Percentiles rank a stretch among this genome's conserved stretches.
Evolutionary conservation across 2,329 filamentous ascomycete genomes (phyloP).

Genomic region (Penicillium brasilianum): DNA sequence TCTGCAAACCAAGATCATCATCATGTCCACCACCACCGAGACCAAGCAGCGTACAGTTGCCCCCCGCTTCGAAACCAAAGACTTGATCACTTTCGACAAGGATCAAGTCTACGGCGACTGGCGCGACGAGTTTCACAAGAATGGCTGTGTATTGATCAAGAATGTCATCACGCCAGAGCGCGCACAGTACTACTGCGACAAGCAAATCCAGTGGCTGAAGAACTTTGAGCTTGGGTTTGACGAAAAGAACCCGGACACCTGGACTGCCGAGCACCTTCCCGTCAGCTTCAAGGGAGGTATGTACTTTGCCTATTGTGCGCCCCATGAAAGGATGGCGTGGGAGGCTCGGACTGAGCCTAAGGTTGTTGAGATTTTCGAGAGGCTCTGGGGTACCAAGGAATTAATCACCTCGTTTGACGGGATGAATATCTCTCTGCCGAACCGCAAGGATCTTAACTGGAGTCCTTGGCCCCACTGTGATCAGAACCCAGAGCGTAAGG

Average conservation of each 20-base stretch:
- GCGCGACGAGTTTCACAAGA: slow-evolving; percentile 7
- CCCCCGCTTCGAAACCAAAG: slow-evolving; percentile 6
- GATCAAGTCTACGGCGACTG: slow-evolving; percentile 1
- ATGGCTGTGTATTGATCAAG: slow-evolving; percentile 9
- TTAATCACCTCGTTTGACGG: not conserved
- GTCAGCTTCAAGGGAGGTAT: slow-evolving; percentile 50
- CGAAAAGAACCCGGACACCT: slow-evolving; percentile 46
- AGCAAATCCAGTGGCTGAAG: slow-evolving; percentile 53
- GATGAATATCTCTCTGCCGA: slow-evolving; percentile 4
- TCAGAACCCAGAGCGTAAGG: slow-evolving; percentile 6
- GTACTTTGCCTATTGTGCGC: slow-evolving; percentile 39
- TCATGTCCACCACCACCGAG: slow-evolving; percentile 5
- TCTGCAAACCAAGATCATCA: not conserved
- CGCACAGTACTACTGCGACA: slow-evolving; percentile 42
- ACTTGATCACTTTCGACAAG: slow-evolving; percentile 8
- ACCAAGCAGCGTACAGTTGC: slow-evolving; percentile 3
- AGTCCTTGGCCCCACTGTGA: slow-evolving; percentile 9
- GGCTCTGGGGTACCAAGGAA: slow-evolving; percentile 7
- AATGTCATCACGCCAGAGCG: slow-evolving; percentile 5
- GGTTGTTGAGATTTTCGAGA: slow-evolving; percentile 7
- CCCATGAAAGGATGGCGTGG: slow-evolving; percentile 45
- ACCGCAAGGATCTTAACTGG: slow-evolving; percentile 5
- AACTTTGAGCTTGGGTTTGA: slow-evolving; percentile 47
- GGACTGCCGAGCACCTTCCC: slow-evolving; percentile 52
- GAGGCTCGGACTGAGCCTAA: slow-evolving; percentile 8